Percentiles rank a stretch among this genome's conserved stretches.
Evolutionary conservation across 257 asterid genomes (phyloP).

Genomic region (Rubia yunnanensis): DNA sequence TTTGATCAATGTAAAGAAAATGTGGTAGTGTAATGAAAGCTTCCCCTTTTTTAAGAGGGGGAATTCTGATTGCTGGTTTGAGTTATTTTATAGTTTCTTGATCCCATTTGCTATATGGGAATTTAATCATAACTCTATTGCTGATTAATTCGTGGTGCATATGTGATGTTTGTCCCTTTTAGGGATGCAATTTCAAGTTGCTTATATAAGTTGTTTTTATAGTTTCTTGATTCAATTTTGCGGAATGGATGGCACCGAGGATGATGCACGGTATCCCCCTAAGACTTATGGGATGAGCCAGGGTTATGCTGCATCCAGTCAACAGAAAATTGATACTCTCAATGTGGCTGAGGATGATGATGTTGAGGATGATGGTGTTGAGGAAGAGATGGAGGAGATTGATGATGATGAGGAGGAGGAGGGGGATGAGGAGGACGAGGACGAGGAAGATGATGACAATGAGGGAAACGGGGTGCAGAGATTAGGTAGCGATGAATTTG

Average conservation of each 20-base stretch:
- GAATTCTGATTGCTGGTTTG: neutral
- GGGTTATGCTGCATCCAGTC: conserved; percentile 26
- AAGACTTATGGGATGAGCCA: conserved; percentile 24
- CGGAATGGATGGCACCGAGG: conserved; percentile 51
- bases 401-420: conserved; percentile 34
- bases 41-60: neutral
- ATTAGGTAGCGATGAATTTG: conserved; percentile 1
- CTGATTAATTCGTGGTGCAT: neutral
- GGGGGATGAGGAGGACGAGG: conserved; percentile 19
- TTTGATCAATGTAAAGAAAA: neutral
- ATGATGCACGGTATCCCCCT: conserved; percentile 42
- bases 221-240: conserved; percentile 20
- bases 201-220: neutral
- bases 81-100: too few relatives aligned
- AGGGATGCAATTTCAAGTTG: conserved; percentile 5
- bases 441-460: conserved; percentile 24
- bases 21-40: neutral
- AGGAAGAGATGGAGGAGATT: conserved; percentile 23
- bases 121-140: neutral
- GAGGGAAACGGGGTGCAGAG: conserved; percentile 15
- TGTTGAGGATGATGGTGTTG: conserved; percentile 29
- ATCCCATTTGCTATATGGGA: neutral
- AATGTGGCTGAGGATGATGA: conserved; percentile 16
- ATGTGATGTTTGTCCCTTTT: neutral
- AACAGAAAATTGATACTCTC: conserved; percentile 23